Evolutionary conservation across 2,329 filamentous ascomycete species (phyloP).

Genomic region (Colletotrichum caudatum): DNA sequence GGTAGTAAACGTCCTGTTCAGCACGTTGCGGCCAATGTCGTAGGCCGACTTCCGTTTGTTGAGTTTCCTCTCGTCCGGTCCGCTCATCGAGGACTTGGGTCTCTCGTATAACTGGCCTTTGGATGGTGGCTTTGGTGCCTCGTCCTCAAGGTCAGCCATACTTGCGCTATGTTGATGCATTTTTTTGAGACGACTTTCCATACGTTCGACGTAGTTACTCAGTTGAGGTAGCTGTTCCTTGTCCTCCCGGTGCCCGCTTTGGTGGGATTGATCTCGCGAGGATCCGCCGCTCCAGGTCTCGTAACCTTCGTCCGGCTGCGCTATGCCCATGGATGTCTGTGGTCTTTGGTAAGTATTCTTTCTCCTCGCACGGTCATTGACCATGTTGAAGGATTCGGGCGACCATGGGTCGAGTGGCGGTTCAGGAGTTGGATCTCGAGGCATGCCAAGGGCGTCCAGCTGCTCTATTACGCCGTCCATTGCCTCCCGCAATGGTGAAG

Average conservation of each 20-base stretch:
- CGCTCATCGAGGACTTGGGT: constrained; percentile 70
- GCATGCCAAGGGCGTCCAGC: constrained; percentile 83
- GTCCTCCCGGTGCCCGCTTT: constrained; percentile 57
- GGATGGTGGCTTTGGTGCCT: constrained; percentile 73
- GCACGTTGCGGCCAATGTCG: constrained; percentile 76
- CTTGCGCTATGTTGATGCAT: constrained; percentile 73
- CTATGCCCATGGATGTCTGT: constrained; percentile 80
- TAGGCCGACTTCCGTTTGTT: constrained; percentile 80
- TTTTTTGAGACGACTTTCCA: constrained; percentile 84
- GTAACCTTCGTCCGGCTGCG: constrained; percentile 70
- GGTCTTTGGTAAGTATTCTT: constrained; percentile 62
- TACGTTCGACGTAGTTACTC: constrained; percentile 88
- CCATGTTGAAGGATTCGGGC: constrained; percentile 82
- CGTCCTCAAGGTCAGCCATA: constrained; percentile 58
- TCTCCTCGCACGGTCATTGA: constrained; percentile 56
- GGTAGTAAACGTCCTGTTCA: constrained; percentile 86
- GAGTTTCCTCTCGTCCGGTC: constrained; percentile 60
- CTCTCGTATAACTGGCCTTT: constrained; percentile 65
- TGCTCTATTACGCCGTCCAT: constrained; percentile 99
- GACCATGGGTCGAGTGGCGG: constrained; percentile 83
- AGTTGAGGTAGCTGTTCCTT: constrained; percentile 75
- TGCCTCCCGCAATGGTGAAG: constrained; percentile 90
- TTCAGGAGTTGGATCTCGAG: constrained; percentile 66
- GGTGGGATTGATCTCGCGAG: constrained; percentile 60
- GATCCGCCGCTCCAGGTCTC: constrained; percentile 69